Evolutionary conservation across 2,329 filamentous ascomycete genomes (phyloP), one percentile per base, ranked within the genome.

Genomic region (Aspergillus floridensis): DNA sequence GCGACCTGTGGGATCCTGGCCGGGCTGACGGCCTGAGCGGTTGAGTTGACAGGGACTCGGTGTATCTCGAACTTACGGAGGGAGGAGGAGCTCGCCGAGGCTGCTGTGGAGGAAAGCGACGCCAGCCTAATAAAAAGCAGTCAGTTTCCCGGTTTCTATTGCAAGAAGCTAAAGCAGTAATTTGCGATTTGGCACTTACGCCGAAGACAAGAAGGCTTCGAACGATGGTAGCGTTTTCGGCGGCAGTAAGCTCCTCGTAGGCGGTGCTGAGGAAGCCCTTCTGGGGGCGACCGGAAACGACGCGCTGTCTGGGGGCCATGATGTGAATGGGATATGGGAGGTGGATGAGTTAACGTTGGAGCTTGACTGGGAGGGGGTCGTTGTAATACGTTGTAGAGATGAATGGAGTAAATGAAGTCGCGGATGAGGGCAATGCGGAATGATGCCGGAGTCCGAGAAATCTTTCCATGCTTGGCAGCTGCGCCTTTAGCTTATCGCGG

Each of bases 181-280:
- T 10, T 12, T 22, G 26, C 49, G 49, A 26, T 19, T 10, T 31
- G 49, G 31, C 26, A 80, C 87, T 72, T 81, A 90, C 87, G 58
- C 86, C 87, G 71, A 90, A 90, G 68, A 89, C 74, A 64, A 84
- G 80, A 66, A 90, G 77, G 71, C 87, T 89, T 68, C 85, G 83
- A 61, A 90, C 87, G 58, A 90, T 83, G 58, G 86, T 83, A 52
- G 86, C 82, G 76, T 91, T 90, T 71, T 91, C 88, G 35, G 87
- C 76, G 29, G 84, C 83, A 57, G 86, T 89, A 70, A 90, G 70
- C 65, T 85, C 80, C 61, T 83, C 81, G 75, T 89, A 90, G 65
- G 84, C 80, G 59, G 80, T 80, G 67, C 79, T 79, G 65, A 89
- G 66, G 74, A 85, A 81, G 63, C 87, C 83, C 68, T 76, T 73